Conservation (phyloP, 176 grass and related monocot species). For the Alopecurus myosuroides region DNA sequence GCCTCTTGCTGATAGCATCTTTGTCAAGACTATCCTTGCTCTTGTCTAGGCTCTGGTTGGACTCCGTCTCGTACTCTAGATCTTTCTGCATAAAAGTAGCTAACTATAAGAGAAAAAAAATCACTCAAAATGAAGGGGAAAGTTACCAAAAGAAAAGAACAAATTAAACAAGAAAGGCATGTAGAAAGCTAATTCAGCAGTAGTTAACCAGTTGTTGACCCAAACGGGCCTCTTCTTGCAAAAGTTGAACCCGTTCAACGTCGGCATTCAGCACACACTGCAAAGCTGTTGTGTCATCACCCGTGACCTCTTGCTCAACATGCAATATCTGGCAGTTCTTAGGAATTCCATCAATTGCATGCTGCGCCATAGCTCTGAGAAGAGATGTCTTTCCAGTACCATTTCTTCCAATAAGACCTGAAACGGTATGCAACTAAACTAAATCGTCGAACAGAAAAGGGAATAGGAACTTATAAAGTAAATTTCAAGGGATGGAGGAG, state of each 20-base stretch:
- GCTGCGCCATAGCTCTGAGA: constrained; percentile 84
- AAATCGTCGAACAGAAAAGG: not conserved
- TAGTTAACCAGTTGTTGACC: constrained; percentile 61
- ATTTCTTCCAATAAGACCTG: constrained; percentile 97
- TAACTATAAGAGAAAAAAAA: constrained; percentile 23
- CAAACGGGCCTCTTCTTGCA: constrained; percentile 78
- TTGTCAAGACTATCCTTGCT: constrained; percentile 47
- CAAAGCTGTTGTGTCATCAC: constrained; percentile 72
- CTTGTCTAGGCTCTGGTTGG: constrained; percentile 45
- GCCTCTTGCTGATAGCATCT: constrained; percentile 74
- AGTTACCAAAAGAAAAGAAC: not conserved
- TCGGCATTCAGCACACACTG: constrained; percentile 92
- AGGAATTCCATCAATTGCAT: constrained; percentile 96
- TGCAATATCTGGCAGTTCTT: constrained; percentile 99
- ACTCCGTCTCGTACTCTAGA: constrained; percentile 77
- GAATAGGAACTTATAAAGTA: not conserved
- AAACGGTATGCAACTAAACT: constrained; percentile 15
- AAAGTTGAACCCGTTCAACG: constrained; percentile 67
- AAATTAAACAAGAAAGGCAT: not conserved
- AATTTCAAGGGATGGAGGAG: not conserved
- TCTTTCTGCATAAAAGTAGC: constrained; percentile 66
- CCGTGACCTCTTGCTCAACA: constrained; percentile 91
- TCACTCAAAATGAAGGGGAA: not conserved
- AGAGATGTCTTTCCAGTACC: constrained; percentile 98
- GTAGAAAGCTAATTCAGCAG: not conserved